phyloP scores from a whole-genome alignment of 2,329 filamentous ascomycete genomes.

The Lasiodiplodia sp. region DNA sequence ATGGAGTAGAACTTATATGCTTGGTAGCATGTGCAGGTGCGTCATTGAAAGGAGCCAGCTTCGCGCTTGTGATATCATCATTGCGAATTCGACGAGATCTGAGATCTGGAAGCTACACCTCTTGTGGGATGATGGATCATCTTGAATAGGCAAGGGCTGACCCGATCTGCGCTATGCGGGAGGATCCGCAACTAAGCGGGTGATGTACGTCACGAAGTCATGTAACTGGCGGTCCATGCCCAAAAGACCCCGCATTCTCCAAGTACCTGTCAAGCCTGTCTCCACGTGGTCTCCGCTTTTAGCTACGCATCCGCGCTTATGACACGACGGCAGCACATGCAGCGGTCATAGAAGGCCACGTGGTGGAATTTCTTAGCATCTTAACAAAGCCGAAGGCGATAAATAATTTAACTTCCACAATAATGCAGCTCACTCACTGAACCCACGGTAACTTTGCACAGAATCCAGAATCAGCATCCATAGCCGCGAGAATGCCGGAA shows the following conservation, averaged over 20 bases:
- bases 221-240: neutral
- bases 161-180: neutral
- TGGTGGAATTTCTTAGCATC: neutral
- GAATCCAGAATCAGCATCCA: neutral
- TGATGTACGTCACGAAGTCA: constrained; percentile 1
- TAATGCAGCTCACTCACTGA: neutral
- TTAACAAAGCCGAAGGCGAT: neutral
- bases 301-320: neutral
- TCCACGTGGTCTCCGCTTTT: neutral
- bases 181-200: neutral
- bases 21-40: neutral
- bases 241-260: neutral
- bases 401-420: no score
- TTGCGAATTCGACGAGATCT: neutral
- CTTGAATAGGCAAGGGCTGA: neutral
- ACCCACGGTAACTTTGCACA: neutral
- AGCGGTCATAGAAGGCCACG: neutral
- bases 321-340: neutral
- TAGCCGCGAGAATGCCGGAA: neutral
- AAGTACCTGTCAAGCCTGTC: neutral
- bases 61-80: constrained; percentile 13
- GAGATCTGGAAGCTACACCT: neutral
- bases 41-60: constrained; percentile 7
- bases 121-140: neutral
- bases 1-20: neutral